These are phyloP conservation scores for Asterella californica DNA, from an alignment of 225 moss, liverwort and hornwort species.

Conservation along the genomic window DNA sequence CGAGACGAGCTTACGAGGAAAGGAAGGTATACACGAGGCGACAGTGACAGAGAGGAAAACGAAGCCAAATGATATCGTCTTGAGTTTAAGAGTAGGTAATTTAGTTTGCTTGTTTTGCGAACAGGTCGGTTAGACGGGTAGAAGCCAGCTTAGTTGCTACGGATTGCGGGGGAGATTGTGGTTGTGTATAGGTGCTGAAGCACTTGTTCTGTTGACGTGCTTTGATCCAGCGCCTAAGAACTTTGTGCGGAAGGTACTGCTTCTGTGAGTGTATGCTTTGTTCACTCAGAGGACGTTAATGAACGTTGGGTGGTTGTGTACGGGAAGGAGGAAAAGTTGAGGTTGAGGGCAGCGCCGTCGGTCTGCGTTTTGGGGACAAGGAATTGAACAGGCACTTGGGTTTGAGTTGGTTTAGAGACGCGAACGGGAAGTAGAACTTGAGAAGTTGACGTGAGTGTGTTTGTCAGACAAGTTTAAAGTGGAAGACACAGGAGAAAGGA, in stretches of 20 bases:
- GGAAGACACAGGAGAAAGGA: not conserved
- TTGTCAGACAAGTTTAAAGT: not conserved
- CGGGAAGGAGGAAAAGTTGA: not conserved
- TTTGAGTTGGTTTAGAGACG: not conserved
- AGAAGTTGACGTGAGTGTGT: not conserved
- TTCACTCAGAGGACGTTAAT: not conserved
- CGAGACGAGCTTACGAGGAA: not conserved
- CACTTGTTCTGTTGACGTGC: not conserved
- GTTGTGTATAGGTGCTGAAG: not conserved
- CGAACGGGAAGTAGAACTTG: not conserved
- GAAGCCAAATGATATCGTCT: not conserved
- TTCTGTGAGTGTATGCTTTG: not conserved
- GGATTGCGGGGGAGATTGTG: not conserved
- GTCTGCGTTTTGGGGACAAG: not conserved
- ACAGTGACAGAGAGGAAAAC: not conserved
- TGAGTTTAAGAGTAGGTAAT: not conserved
- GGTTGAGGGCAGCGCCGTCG: not conserved
- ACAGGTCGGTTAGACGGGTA: not conserved
- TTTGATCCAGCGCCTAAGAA: not conserved
- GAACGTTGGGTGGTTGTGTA: not conserved
- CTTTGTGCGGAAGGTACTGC: not conserved
- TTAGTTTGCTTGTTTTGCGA: not conserved
- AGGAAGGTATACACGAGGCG: not conserved
- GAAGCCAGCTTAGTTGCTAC: not conserved
- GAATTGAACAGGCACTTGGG: not conserved